These are phyloP conservation scores for Xylaria sp. DNA, from an alignment of 2,329 filamentous ascomycete genomes.

Conservation along the genomic window DNA sequence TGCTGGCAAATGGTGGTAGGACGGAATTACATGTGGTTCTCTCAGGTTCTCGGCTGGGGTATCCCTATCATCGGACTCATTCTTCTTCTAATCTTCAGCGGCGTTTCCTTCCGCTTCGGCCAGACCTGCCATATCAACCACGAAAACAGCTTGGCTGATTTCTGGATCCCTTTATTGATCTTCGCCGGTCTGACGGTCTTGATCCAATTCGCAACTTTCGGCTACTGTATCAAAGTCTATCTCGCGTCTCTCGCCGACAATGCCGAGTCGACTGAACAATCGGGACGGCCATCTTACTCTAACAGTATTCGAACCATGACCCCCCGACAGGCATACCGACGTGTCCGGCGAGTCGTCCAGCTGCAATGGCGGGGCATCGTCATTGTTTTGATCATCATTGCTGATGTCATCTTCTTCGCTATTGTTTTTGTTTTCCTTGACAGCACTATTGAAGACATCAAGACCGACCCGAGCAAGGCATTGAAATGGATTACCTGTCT, in stretches of 20 bases:
- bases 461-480: conserved; percentile 65
- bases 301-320: conserved; percentile 81
- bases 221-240: conserved; percentile 96
- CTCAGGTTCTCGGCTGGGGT: conserved; percentile 84
- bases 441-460: conserved; percentile 71
- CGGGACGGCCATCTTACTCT: conserved; percentile 78
- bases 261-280: conserved; percentile 75
- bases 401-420: conserved; percentile 93
- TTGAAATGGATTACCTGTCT: conserved; percentile 79
- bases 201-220: conserved; percentile 75
- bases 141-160: conserved; percentile 80
- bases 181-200: conserved; percentile 73
- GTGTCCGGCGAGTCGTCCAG: conserved; percentile 85
- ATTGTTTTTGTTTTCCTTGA: conserved; percentile 91
- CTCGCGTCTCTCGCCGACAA: conserved; percentile 83
- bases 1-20: conserved; percentile 96
- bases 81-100: conserved; percentile 83
- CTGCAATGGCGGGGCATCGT: conserved; percentile 95
- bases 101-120: conserved; percentile 94
- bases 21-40: conserved; percentile 86
- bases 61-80: conserved; percentile 81
- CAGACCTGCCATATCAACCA: conserved; percentile 95
- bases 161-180: conserved; percentile 86
- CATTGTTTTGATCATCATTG: conserved; percentile 88
- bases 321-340: conserved; percentile 86